These are phyloP conservation scores for Plenodomus tracheiphilus DNA, from an alignment of 2,329 filamentous ascomycete genomes.

Conservation along the genomic window DNA sequence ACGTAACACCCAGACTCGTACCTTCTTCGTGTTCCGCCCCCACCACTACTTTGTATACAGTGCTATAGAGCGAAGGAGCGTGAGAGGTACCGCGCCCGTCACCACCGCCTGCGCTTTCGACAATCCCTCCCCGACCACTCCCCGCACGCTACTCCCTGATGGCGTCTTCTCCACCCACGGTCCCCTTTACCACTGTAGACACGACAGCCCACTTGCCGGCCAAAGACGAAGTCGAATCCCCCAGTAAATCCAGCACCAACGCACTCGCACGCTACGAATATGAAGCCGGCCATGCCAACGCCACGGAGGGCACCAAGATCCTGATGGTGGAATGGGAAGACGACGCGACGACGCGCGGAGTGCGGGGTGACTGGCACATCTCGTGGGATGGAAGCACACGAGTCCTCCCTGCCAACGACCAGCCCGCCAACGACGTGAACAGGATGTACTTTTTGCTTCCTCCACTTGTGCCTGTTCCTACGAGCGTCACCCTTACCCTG, in stretches of 20 bases:
- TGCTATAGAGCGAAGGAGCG: neutral
- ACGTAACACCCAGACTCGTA: neutral
- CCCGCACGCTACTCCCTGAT: slow-evolving; percentile 14
- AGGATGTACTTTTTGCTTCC: slow-evolving; percentile 82
- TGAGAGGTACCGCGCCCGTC: slow-evolving; percentile 26
- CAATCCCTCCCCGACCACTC: slow-evolving; percentile 14
- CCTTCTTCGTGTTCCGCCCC: neutral
- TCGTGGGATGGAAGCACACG: slow-evolving; percentile 81
- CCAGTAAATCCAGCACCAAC: slow-evolving; percentile 54
- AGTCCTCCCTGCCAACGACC: slow-evolving; percentile 68
- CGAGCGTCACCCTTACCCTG: slow-evolving; percentile 68
- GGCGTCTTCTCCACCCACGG: slow-evolving; percentile 40
- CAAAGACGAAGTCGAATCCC: slow-evolving; percentile 50
- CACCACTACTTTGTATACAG: slow-evolving; percentile 5
- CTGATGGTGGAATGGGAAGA: slow-evolving; percentile 92
- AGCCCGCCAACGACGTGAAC: slow-evolving; percentile 54
- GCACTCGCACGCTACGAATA: slow-evolving; percentile 88
- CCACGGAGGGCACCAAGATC: slow-evolving; percentile 77
- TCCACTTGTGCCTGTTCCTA: slow-evolving; percentile 70
- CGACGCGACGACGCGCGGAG: slow-evolving; percentile 53
- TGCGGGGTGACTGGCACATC: slow-evolving; percentile 70
- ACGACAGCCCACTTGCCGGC: slow-evolving; percentile 36
- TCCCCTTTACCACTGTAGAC: slow-evolving; percentile 49
- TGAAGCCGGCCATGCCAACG: slow-evolving; percentile 70
- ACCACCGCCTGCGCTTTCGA: slow-evolving; percentile 30